Conservation (phyloP, 345 rosid genomes). For the Heritiera fomes region DNA sequence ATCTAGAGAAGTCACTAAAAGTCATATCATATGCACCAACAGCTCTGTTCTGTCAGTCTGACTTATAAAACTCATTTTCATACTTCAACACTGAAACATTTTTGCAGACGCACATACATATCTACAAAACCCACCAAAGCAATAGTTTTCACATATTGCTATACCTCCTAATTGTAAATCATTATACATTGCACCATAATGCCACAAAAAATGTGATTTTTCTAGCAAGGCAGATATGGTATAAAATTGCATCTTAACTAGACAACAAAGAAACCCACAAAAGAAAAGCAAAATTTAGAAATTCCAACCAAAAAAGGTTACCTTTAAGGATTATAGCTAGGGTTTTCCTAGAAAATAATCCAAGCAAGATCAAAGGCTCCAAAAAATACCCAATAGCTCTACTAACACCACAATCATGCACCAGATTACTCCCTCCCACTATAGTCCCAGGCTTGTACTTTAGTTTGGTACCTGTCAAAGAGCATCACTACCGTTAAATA, state of each 20-base stretch:
- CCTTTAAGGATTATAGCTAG: conserved; percentile 72
- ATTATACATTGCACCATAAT: background rate
- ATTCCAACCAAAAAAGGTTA: conserved; percentile 19
- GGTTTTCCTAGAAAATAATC: conserved; percentile 69
- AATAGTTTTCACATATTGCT: background rate
- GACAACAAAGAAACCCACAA: background rate
- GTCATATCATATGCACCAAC: background rate
- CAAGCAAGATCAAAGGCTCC: conserved; percentile 82
- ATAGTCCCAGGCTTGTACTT: conserved; percentile 79
- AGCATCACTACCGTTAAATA: background rate
- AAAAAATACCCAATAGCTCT: conserved; percentile 83
- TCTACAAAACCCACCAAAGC: background rate
- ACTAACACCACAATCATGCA: conserved; percentile 69
- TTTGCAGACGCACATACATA: too few species aligned
- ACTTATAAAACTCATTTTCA: background rate
- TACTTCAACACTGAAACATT: background rate
- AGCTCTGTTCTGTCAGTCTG: background rate
- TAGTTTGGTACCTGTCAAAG: conserved; percentile 13
- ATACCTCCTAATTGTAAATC: background rate
- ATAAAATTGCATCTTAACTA: background rate
- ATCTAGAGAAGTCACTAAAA: background rate
- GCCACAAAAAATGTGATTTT: background rate
- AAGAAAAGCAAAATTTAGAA: background rate
- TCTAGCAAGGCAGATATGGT: background rate
- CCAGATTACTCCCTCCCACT: conserved; percentile 74